Percentiles rank a stretch among this genome's conserved stretches.
Evolutionary conservation across 768 basidiomycete genomes (phyloP).

Genomic region (Pleurotus citrinopileatus): DNA sequence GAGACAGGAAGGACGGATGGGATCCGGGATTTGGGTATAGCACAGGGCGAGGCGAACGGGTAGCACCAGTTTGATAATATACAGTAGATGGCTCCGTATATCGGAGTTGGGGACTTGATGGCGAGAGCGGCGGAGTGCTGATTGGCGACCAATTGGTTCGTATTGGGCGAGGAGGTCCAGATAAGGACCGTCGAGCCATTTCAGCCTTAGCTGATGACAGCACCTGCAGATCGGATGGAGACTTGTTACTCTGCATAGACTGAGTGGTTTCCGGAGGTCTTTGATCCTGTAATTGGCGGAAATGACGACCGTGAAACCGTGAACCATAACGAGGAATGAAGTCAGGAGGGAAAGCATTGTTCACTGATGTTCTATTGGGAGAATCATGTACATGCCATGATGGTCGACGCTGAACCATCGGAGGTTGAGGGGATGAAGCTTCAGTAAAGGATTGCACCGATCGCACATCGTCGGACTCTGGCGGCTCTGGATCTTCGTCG

Average conservation of each 20-base stretch:
- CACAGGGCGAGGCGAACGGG: slow-evolving; percentile 43
- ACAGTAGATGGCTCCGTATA: slow-evolving; percentile 53
- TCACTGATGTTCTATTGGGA: slow-evolving; percentile 10
- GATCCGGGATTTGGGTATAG: slow-evolving; percentile 45
- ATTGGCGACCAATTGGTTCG: slow-evolving; percentile 38
- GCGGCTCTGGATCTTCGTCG: slow-evolving; percentile 66
- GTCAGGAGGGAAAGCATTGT: slow-evolving; percentile 14
- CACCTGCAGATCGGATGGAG: slow-evolving; percentile 19
- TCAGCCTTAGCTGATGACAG: slow-evolving; percentile 34
- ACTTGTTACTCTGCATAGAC: slow-evolving; percentile 10
- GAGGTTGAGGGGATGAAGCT: slow-evolving; percentile 26
- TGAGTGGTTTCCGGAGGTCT: slow-evolving; percentile 8
- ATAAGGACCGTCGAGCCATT: slow-evolving; percentile 38
- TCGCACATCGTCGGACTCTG: slow-evolving; percentile 67
- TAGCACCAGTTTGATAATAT: slow-evolving; percentile 62
- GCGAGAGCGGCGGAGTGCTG: slow-evolving; percentile 39
- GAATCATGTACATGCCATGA: slow-evolving; percentile 38
- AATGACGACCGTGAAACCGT: slow-evolving; percentile 12
- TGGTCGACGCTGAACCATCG: slow-evolving; percentile 38
- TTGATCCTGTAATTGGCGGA: slow-evolving; percentile 18
- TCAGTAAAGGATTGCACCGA: slow-evolving; percentile 68
- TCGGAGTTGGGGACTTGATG: slow-evolving; percentile 34
- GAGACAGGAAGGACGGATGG: slow-evolving; percentile 38
- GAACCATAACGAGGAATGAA: slow-evolving; percentile 7
- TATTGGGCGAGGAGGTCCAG: slow-evolving; percentile 38